Base-by-base conservation (phyloP, 2,329 filamentous ascomycete species). In the Epichloe elymi region DNA sequence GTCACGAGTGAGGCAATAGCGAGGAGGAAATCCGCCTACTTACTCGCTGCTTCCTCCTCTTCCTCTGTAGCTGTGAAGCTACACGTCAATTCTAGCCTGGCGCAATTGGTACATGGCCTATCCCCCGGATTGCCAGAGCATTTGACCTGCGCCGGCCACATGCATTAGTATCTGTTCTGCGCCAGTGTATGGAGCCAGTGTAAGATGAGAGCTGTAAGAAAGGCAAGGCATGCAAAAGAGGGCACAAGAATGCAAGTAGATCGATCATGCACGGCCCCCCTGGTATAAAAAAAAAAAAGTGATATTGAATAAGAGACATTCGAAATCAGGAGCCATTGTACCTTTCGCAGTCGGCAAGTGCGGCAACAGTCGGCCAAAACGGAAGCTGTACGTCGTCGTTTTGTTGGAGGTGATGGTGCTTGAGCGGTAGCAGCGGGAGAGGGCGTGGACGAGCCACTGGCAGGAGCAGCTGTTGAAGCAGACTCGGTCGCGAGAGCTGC, bases 301-400 rank as follows among this genome's bases (percentile, higher is more conserved):
- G 46, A n/a, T 5, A 8, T 39, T 17, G 39, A 11, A 20, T 19
- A 14, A 14, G 26, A 6, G 20, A 7, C 5, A 14, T 15, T 26
- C 33, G 38, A 17, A 17, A 26, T 15, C 15, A 47, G 10, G 14
- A 12, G 17, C n/a, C n/a, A 37, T 47, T 54, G 56, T 53, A 68
- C 67, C 64, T 69, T 69, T 54, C 67, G 63, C 41, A 69, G 53
- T 17, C 66, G 59, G 54, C 67, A 69, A 20, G 65, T 69, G 51
- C 64, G 65, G 56, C 66, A 69, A 52, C 65, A 67, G 39, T 66
- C 62, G 42, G 57, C 52, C 37, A 58, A 36, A 37, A 55, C 50
- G 20, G 61, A 52, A 17, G 61, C 59, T 2, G 59, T 61, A 15
- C 65, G 63, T 46, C 65, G 63, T 23, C 65, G 63, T 51, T 67